Evolutionary conservation across 345 rosid genomes (phyloP).

Genomic region (Psidium guajava): DNA sequence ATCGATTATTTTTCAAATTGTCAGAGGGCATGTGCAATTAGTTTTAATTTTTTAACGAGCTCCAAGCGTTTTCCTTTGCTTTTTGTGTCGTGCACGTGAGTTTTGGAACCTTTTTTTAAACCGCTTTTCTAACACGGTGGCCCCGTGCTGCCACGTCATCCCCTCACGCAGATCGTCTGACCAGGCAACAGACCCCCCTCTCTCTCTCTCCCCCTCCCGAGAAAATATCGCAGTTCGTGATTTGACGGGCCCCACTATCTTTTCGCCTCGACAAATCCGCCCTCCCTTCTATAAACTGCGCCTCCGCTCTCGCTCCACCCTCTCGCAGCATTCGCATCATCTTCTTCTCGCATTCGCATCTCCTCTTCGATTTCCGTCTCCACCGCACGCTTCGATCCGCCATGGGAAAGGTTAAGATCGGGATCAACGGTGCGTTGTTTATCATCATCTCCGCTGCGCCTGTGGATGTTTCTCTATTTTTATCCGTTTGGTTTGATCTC

Average conservation of each 20-base stretch:
- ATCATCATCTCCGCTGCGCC: not conserved
- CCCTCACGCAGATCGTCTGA: not conserved
- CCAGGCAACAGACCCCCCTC: not conserved
- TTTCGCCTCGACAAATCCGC: constrained; percentile 1
- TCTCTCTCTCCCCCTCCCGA: too few relatives aligned
- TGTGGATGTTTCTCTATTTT: not conserved
- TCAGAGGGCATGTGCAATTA: not conserved
- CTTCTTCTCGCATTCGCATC: not conserved
- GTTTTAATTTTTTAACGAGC: not conserved
- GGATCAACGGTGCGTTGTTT: constrained; percentile 31
- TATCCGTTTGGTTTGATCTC: not conserved
- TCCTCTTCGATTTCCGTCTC: not conserved
- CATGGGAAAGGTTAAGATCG: constrained; percentile 63
- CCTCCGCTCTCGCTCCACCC: not conserved
- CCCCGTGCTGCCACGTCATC: not conserved
- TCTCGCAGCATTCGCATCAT: not conserved
- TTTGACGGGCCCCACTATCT: not conserved
- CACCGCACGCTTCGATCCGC: not conserved
- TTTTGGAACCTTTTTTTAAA: not conserved
- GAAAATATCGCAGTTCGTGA: not conserved
- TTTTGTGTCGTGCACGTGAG: not conserved
- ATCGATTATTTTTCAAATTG: not conserved
- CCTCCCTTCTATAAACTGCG: not conserved
- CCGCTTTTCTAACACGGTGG: not conserved
- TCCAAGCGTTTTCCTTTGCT: not conserved